These are phyloP conservation scores for Nitzschia putrida DNA, from an alignment of 108 stramenopile genomes.

Conservation along the genomic window DNA sequence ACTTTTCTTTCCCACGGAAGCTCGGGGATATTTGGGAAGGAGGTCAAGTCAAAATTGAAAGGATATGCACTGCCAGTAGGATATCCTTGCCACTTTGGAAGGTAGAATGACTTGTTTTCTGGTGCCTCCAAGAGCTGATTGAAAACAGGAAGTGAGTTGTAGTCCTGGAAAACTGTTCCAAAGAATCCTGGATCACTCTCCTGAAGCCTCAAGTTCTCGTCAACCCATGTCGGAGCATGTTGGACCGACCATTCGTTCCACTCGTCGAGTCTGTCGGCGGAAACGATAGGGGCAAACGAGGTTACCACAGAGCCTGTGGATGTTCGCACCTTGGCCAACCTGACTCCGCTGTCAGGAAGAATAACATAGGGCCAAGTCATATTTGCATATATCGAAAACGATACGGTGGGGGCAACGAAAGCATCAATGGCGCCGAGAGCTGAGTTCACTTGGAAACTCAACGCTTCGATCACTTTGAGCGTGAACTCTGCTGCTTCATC, in stretches of 20 bases:
- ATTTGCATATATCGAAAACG: too few species aligned
- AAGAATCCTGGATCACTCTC: background rate
- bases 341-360: constrained; percentile 43
- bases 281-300: constrained; percentile 27
- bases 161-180: too few species aligned
- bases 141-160: too few species aligned
- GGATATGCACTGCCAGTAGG: constrained; percentile 21
- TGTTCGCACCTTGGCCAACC: constrained; percentile 26
- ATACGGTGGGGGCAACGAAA: too few species aligned
- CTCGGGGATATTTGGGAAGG: constrained; percentile 20
- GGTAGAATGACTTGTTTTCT: constrained; percentile 6
- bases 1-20: constrained; percentile 28
- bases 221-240: constrained; percentile 23
- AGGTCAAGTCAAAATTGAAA: background rate
- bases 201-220: constrained; percentile 24
- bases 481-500: too few species aligned
- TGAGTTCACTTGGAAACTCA: too few species aligned
- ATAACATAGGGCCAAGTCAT: too few species aligned
- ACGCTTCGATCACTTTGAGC: too few species aligned
- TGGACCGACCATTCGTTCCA: constrained; percentile 45
- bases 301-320: constrained; percentile 35
- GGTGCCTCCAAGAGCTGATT: too few species aligned
- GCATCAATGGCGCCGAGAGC: too few species aligned
- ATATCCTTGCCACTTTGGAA: constrained; percentile 28
- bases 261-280: constrained; percentile 11